Evolutionary conservation across 2,329 filamentous ascomycete species (phyloP).

Genomic region (Monascus ruber): DNA sequence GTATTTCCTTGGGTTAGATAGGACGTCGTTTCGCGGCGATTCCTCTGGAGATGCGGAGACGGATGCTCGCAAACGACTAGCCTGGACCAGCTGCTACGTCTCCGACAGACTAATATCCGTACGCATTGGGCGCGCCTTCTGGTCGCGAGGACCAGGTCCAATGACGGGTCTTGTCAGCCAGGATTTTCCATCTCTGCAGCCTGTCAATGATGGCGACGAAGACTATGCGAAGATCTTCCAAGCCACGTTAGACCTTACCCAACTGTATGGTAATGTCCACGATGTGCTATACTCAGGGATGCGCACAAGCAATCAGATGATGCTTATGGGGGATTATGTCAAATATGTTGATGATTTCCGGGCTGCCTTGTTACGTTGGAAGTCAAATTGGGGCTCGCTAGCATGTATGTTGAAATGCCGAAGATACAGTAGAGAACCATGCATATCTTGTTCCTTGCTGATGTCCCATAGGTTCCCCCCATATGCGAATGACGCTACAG

Average conservation of each 20-base stretch:
- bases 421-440: not conserved
- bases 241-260: conserved; percentile 58
- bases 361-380: conserved; percentile 58
- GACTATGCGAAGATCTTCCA: conserved; percentile 60
- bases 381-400: conserved; percentile 56
- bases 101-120: conserved; percentile 59
- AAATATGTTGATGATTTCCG: conserved; percentile 67
- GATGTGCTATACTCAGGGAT: conserved; percentile 63
- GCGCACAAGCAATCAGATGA: conserved; percentile 56
- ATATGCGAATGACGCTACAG: conserved; percentile 55
- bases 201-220: conserved; percentile 47
- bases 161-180: conserved; percentile 53
- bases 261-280: conserved; percentile 62
- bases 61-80: conserved; percentile 52
- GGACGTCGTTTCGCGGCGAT: conserved; percentile 54
- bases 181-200: conserved; percentile 57
- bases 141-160: conserved; percentile 59
- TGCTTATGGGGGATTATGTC: conserved; percentile 60
- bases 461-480: conserved; percentile 42
- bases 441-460: conserved; percentile 2
- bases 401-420: conserved; percentile 38
- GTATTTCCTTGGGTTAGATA: conserved; percentile 59
- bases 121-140: conserved; percentile 60
- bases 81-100: conserved; percentile 59
- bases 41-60: conserved; percentile 47